Evolutionary conservation across 805 yeast genomes (phyloP).

Genomic region (Metschnikowia noctiluminum): DNA sequence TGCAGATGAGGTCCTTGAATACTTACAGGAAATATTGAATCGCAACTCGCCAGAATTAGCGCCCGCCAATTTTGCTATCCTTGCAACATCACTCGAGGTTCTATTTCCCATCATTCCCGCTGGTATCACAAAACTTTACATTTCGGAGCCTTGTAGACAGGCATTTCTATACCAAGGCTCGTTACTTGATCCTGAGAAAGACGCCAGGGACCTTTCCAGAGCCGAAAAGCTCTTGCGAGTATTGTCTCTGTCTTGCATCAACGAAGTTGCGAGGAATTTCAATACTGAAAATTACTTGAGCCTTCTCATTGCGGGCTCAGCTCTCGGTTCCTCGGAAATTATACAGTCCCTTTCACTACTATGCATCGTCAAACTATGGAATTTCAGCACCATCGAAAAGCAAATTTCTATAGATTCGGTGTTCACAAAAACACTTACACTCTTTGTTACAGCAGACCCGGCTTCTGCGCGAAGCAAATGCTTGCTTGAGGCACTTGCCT

Average conservation of each 20-base stretch:
- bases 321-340: not conserved
- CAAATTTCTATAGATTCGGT: conserved; percentile 14
- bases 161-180: conserved; percentile 11
- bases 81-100: conserved; percentile 11
- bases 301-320: conserved; percentile 13
- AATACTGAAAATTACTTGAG: conserved; percentile 13
- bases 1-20: not conserved
- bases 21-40: not conserved
- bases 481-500: conserved; percentile 15
- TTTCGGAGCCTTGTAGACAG: conserved; percentile 9
- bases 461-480: not conserved
- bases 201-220: conserved; percentile 4
- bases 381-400: conserved; percentile 15
- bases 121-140: conserved; percentile 11
- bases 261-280: conserved; percentile 17
- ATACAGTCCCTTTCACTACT: conserved; percentile 14
- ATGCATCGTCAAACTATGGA: conserved; percentile 20
- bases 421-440: conserved; percentile 1
- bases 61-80: not conserved
- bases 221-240: conserved; percentile 12
- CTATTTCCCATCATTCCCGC: conserved; percentile 15
- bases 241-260: conserved; percentile 15
- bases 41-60: not conserved
- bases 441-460: conserved; percentile 1
- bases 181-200: conserved; percentile 7